Conservation (phyloP, 2,329 filamentous ascomycete genomes). For the Chaetomiaceae sp. region DNA sequence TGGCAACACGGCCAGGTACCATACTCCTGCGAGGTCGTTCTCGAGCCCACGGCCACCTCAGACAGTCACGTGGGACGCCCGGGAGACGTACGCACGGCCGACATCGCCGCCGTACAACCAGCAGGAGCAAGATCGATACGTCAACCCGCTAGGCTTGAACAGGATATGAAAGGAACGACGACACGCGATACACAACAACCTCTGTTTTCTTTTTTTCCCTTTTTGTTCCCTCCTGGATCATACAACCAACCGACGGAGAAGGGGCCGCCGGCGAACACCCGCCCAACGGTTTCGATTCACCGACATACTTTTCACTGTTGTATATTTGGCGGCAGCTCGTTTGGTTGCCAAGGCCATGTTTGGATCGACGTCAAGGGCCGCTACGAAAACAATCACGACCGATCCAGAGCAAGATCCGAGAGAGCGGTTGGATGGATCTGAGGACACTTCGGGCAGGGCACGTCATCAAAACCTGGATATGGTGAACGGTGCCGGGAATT, state of each 20-base stretch:
- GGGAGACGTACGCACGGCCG: conserved; percentile 37
- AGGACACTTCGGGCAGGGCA: background rate
- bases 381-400: no score
- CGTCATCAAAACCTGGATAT: no score
- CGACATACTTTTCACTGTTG: background rate
- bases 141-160: conserved; percentile 55
- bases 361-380: no score
- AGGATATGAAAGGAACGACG: conserved; percentile 38
- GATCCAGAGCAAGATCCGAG: no score
- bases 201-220: background rate
- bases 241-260: background rate
- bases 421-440: no score
- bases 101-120: conserved; percentile 30
- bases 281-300: no score
- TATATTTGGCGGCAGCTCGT: background rate
- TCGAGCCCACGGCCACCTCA: conserved; percentile 50
- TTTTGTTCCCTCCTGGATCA: conserved; percentile 1
- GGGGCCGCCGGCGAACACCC: no score
- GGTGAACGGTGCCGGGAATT: background rate
- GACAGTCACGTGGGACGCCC: conserved; percentile 40
- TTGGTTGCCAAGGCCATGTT: no score
- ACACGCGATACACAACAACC: background rate
- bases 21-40: conserved; percentile 50
- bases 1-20: conserved; percentile 49
- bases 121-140: conserved; percentile 29